Evolutionary conservation across 2,329 filamentous ascomycete species (phyloP).

Genomic region (Trichoderma brevicompactum): DNA sequence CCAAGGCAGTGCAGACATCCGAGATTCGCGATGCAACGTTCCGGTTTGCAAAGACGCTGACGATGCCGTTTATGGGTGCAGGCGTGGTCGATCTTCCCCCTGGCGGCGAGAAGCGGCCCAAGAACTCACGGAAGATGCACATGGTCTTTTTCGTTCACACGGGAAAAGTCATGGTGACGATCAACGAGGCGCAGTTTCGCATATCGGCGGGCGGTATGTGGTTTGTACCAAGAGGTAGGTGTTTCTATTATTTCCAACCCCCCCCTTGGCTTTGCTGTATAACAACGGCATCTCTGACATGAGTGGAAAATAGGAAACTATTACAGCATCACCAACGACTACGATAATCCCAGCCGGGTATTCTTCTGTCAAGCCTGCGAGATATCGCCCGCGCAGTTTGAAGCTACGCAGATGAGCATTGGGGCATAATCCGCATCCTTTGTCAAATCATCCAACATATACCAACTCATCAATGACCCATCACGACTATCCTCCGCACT

Average conservation of each 20-base stretch:
- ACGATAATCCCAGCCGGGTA: slow-evolving; percentile 71
- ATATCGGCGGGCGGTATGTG: slow-evolving; percentile 88
- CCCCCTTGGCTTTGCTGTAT: not conserved
- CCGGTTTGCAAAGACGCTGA: slow-evolving; percentile 86
- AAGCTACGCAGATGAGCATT: slow-evolving; percentile 22
- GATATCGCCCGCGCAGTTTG: slow-evolving; percentile 38
- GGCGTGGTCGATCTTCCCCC: slow-evolving; percentile 89
- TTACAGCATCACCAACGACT: slow-evolving; percentile 87
- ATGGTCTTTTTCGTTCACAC: slow-evolving; percentile 92
- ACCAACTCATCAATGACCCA: not conserved
- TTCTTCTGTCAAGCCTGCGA: slow-evolving; percentile 94
- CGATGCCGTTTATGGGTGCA: slow-evolving; percentile 82
- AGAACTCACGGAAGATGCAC: slow-evolving; percentile 95
- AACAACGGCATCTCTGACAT: not conserved
- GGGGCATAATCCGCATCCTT: not conserved
- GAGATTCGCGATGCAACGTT: slow-evolving; percentile 72
- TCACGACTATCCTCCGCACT: not conserved
- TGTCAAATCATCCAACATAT: not conserved
- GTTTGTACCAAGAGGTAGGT: slow-evolving; percentile 90
- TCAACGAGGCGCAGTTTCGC: slow-evolving; percentile 76
- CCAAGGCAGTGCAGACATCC: slow-evolving; percentile 59
- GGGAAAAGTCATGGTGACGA: slow-evolving; percentile 79
- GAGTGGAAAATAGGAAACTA: slow-evolving; percentile 71
- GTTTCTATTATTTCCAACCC: not conserved
- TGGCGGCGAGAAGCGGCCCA: slow-evolving; percentile 80